Percentiles rank a stretch among this genome's conserved stretches.
Evolutionary conservation across 176 grass and related monocot genomes (phyloP).

Genomic region (Pontederia paniculata): DNA sequence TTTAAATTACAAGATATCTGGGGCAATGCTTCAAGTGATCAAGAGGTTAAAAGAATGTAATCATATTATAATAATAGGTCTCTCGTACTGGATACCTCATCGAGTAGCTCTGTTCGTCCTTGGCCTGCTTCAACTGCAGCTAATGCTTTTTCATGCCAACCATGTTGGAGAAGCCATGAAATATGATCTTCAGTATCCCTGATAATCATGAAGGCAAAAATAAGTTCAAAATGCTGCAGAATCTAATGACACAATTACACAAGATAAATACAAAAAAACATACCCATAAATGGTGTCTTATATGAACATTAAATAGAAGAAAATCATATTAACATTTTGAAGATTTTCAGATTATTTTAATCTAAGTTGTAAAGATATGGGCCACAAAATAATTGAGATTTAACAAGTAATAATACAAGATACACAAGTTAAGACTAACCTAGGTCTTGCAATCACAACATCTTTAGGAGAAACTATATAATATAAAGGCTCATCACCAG

Average conservation of each 20-base stretch:
- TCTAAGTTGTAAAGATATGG: too few relatives aligned
- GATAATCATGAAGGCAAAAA: too few relatives aligned
- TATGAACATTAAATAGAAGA: too few relatives aligned
- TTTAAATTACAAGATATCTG: too few relatives aligned
- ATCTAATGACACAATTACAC: too few relatives aligned
- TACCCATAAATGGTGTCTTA: too few relatives aligned
- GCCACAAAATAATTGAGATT: too few relatives aligned
- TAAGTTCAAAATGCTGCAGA: too few relatives aligned
- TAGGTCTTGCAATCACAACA: constrained; percentile 90
- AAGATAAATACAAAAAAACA: too few relatives aligned
- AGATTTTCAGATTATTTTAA: too few relatives aligned
- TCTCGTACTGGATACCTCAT: constrained; percentile 51
- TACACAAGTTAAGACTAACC: constrained; percentile 38
- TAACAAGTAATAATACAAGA: constrained; percentile 1
- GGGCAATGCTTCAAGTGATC: too few relatives aligned
- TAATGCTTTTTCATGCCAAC: constrained; percentile 95
- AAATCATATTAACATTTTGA: too few relatives aligned
- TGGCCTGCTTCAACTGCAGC: constrained; percentile 85
- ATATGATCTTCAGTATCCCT: constrained; percentile 99
- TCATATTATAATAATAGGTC: not conserved
- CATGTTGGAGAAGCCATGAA: constrained; percentile 97
- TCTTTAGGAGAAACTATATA: constrained; percentile 98
- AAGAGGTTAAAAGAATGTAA: not conserved
- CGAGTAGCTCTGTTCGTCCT: constrained; percentile 74
- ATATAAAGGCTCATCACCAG: constrained; percentile 94